These are phyloP conservation scores for Cladosporium sp. DNA, from an alignment of 2,329 filamentous ascomycete genomes.

Conservation along the genomic window DNA sequence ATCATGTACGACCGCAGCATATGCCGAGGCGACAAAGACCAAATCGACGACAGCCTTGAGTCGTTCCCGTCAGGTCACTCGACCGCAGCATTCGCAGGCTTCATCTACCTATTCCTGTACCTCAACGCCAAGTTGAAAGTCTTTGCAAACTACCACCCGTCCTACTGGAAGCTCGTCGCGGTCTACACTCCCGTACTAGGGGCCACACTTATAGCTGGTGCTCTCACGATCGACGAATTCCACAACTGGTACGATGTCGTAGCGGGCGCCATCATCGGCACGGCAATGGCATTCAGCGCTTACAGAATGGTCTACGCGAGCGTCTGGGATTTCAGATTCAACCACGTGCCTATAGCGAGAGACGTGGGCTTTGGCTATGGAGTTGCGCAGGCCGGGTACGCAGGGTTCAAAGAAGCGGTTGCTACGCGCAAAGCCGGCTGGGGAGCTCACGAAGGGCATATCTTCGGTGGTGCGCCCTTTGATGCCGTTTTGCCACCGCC, in stretches of 20 bases:
- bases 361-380: conserved; percentile 51
- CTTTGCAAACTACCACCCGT: conserved; percentile 66
- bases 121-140: conserved; percentile 77
- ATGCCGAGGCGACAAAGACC: conserved; percentile 61
- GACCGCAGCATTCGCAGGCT: conserved; percentile 68
- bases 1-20: conserved; percentile 68
- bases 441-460: conserved; percentile 44
- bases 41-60: conserved; percentile 67
- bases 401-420: conserved; percentile 50
- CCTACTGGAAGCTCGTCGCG: conserved; percentile 68
- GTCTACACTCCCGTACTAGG: conserved; percentile 64
- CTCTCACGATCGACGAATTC: conserved; percentile 66
- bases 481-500: conserved; percentile 30
- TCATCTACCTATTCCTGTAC: conserved; percentile 67
- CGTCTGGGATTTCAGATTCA: conserved; percentile 65
- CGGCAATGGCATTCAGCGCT: conserved; percentile 58
- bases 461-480: conserved; percentile 40
- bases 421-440: conserved; percentile 60
- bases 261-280: conserved; percentile 62
- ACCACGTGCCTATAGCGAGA: conserved; percentile 62
- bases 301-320: conserved; percentile 66
- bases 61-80: conserved; percentile 71
- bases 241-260: conserved; percentile 75
- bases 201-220: conserved; percentile 63
- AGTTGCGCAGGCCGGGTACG: conserved; percentile 33